These are phyloP conservation scores for Hyaloraphidium curvatum DNA, from an alignment of 192 early-diverging fungal species.

Conservation along the genomic window DNA sequence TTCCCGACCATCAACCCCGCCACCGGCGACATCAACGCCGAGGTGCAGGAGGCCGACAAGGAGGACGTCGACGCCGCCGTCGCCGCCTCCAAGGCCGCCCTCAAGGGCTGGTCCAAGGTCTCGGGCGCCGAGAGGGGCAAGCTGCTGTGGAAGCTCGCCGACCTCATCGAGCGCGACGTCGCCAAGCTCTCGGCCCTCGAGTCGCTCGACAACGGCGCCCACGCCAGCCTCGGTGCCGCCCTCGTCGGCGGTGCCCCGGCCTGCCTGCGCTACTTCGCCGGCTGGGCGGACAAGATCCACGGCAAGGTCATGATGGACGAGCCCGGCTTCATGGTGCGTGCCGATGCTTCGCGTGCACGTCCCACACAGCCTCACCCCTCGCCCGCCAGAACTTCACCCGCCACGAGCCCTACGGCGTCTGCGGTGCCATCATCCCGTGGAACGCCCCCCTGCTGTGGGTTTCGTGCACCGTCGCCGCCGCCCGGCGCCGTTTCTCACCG, in stretches of 20 bases:
- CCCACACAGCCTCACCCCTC: no score
- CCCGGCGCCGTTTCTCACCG: neutral
- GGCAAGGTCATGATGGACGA: conserved; percentile 13
- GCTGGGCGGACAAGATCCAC: conserved; percentile 10
- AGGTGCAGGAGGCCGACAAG: conserved; percentile 2
- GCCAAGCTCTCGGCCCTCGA: conserved; percentile 18
- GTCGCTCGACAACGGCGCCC: conserved; percentile 13
- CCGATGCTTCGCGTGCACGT: no score
- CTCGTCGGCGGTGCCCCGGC: neutral
- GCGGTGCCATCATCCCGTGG: conserved; percentile 17
- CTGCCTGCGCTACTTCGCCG: conserved; percentile 3
- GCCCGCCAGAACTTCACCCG: conserved; percentile 8
- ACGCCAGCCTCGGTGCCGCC: no score
- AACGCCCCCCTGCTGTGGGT: conserved; percentile 7
- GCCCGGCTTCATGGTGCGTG: no score
- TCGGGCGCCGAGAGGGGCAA: conserved; percentile 6
- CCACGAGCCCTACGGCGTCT: conserved; percentile 14
- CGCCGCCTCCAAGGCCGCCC: neutral
- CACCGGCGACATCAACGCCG: neutral
- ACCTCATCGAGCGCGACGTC: conserved; percentile 16
- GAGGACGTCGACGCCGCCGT: neutral
- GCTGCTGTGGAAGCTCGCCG: conserved; percentile 14
- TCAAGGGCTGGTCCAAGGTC: conserved; percentile 6
- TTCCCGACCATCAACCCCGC: neutral
- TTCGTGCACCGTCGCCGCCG: neutral